Percentiles rank a stretch among this genome's conserved stretches.
phyloP scores from a whole-genome alignment of 805 yeast species.

The Metschnikowia lunata region DNA sequence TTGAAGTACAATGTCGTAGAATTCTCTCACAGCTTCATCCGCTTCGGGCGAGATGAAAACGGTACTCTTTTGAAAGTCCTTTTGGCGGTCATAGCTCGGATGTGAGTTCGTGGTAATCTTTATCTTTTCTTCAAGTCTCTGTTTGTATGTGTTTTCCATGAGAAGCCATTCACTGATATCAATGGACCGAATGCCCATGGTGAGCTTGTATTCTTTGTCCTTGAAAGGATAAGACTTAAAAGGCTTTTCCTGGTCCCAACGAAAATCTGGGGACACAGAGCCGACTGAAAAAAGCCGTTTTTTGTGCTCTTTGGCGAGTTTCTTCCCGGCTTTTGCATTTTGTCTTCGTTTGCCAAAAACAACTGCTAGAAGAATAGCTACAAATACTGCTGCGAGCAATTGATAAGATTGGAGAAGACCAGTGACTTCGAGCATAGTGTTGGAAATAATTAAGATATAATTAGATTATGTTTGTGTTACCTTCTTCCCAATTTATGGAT shows the following conservation, averaged over 20 bases:
- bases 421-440: no score
- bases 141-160: conserved; percentile 32
- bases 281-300: conserved; percentile 4
- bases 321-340: not conserved
- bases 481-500: no score
- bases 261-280: conserved; percentile 11
- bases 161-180: conserved; percentile 39
- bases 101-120: conserved; percentile 29
- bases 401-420: no score
- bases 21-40: conserved; percentile 32
- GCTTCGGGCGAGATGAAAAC: conserved; percentile 32
- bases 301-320: not conserved
- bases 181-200: conserved; percentile 21
- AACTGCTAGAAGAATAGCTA: not conserved
- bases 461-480: no score
- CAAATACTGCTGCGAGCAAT: not conserved
- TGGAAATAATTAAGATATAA: no score
- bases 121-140: conserved; percentile 23
- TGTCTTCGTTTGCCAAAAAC: not conserved
- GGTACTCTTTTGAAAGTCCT: conserved; percentile 27
- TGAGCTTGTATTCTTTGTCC: conserved; percentile 44
- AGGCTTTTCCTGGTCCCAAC: conserved; percentile 15
- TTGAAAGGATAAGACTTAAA: conserved; percentile 46
- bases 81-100: conserved; percentile 27
- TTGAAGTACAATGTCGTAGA: conserved; percentile 27